Conservation (phyloP, 2,329 filamentous ascomycete genomes). For the Dactylonectria macrodidyma region DNA sequence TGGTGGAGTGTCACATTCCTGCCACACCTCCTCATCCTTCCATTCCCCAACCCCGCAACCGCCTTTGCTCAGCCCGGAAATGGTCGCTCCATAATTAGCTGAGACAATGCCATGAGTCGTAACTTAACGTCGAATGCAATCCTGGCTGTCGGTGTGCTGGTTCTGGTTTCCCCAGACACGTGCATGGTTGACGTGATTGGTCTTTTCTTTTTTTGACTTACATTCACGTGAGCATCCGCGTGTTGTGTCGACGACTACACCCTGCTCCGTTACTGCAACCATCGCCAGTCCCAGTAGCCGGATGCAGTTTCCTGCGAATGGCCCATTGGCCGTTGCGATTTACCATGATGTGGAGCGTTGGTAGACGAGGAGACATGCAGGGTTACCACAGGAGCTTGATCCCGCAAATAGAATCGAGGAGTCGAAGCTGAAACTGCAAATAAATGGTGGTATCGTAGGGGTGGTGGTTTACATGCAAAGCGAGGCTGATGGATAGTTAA, state of each 20-base stretch:
- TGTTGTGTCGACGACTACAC: neutral
- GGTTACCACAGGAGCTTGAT: neutral
- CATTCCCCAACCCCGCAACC: conserved; percentile 16
- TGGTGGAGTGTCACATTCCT: conserved; percentile 39
- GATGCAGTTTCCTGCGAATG: neutral
- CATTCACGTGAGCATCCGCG: conserved; percentile 5
- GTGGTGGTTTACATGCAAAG: too few relatives aligned
- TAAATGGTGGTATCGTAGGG: too few relatives aligned
- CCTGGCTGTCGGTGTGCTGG: neutral
- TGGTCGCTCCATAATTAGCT: neutral
- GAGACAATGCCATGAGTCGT: conserved; percentile 15
- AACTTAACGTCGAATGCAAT: conserved; percentile 18
- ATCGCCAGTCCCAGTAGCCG: neutral
- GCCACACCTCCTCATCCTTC: conserved; percentile 31
- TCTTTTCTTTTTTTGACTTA: neutral
- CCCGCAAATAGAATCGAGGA: neutral
- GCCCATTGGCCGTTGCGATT: neutral
- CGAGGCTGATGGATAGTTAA: too few relatives aligned
- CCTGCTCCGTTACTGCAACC: neutral
- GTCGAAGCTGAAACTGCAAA: too few relatives aligned
- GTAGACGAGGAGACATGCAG: neutral
- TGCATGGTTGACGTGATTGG: conserved; percentile 8
- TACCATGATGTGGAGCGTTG: neutral
- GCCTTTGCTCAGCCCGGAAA: conserved; percentile 15
- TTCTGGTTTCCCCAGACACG: neutral